Percentiles rank a stretch among this genome's conserved stretches.
phyloP scores from a whole-genome alignment of 2,329 filamentous ascomycete species.

The Septoria petroselini region DNA sequence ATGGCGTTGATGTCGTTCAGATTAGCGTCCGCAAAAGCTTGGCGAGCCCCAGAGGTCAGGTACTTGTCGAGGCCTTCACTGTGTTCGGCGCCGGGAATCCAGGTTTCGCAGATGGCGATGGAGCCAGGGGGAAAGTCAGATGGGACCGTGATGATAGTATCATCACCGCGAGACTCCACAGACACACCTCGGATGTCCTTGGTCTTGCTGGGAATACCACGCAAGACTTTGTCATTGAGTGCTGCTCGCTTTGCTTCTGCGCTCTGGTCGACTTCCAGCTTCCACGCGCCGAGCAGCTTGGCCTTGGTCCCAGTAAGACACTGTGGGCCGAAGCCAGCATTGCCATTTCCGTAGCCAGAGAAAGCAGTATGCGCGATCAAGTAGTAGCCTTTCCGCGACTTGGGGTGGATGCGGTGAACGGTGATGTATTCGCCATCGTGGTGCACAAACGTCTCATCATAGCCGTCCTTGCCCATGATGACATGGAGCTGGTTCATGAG shows the following conservation, averaged over 20 bases:
- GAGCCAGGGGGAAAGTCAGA: conserved; percentile 88
- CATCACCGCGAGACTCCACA: conserved; percentile 67
- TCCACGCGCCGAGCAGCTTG: conserved; percentile 85
- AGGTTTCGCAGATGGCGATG: conserved; percentile 93
- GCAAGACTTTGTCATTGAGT: conserved; percentile 67
- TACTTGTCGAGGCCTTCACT: conserved; percentile 79
- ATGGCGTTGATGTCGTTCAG: conserved; percentile 87
- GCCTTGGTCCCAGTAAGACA: conserved; percentile 79
- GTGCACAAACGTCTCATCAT: conserved; percentile 93
- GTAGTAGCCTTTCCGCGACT: conserved; percentile 90
- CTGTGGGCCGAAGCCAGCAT: conserved; percentile 75
- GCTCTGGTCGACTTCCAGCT: conserved; percentile 79
- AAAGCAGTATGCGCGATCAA: conserved; percentile 95
- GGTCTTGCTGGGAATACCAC: conserved; percentile 80
- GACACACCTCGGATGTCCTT: conserved; percentile 69
- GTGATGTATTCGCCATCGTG: conserved; percentile 96
- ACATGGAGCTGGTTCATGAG: conserved; percentile 92
- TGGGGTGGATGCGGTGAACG: conserved; percentile 89
- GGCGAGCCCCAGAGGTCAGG: conserved; percentile 75
- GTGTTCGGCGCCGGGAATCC: conserved; percentile 85
- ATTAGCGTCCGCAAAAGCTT: conserved; percentile 71
- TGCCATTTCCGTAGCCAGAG: conserved; percentile 81
- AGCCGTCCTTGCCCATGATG: conserved; percentile 91
- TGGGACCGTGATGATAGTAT: conserved; percentile 75
- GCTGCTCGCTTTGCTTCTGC: conserved; percentile 64